Base-by-base conservation (phyloP, 225 moss, liverwort and hornwort genomes). In the Straminergon stramineum region DNA sequence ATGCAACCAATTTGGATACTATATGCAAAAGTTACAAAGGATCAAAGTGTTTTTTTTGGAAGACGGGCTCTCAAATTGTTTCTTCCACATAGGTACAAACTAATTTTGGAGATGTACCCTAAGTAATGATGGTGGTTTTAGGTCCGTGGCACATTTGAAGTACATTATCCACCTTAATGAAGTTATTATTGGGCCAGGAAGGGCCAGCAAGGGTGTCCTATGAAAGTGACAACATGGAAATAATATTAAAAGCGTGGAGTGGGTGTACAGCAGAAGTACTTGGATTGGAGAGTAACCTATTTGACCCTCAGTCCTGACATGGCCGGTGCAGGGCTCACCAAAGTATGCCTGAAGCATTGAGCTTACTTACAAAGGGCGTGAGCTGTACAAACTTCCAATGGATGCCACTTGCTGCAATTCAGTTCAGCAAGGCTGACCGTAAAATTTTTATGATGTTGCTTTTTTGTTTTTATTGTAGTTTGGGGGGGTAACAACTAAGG, bases 321-420 rank as follows among this genome's bases (percentile, higher is more conserved):
- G 91, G 91, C 87, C 84, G 87, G 89, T 92, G 91, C 53, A 0
- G 53, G 5, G 53, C 89, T 81, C 80, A 45, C 90, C 75, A 92
- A 92, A 65, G 65, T 7, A 88, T n/a, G 86, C 73, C 77, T 77
- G 55, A 52, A 87, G 84, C 81, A 85, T 87, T n/a, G n/a, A n/a
- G n/a, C n/a, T n/a, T n/a, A n/a, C n/a, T n/a, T 85, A 41, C 78
- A 71, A 92, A 90, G 51, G 65, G 48, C 18, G 14, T 90, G 85
- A 62, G 43, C 86, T 77, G 85, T 78, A 55, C 55, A n/a, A 82
- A 16, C 62, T 51, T 80, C 81, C 31, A 62, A 43, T 32, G 62
- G 30, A 43, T 26, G 41, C 9, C 61, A 81, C 30, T 8, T 41
- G 15, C 61, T 81, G 62, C 81, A 81, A 43, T 15, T 31, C 81